Base-by-base conservation (phyloP, 495 filamentous ascomycete species). In the Wilcoxina mikolae region DNA sequence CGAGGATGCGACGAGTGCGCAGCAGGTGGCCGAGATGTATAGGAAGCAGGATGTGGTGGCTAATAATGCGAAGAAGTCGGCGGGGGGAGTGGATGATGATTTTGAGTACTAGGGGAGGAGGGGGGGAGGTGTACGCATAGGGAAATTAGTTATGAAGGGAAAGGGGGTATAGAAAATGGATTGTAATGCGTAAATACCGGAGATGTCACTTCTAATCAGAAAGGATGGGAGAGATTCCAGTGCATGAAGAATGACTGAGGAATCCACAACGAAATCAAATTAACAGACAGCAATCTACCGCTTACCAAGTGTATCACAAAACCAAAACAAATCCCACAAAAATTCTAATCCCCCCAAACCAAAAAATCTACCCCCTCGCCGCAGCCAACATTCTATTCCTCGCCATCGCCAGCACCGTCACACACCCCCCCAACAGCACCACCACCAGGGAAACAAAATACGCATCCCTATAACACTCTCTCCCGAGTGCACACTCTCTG, bases 91-190 rank as follows among this genome's bases (percentile, higher is more conserved):
- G 51, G 91, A 98, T 75, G 93, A 96, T 76, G 87, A 96, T 71
- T 98, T 95, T 70, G 91, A 98, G 72, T 98, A 98, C 71, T 98
- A 52, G 49, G n/a, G n/a, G n/a, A n/a, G n/a, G n/a, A n/a, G n/a
- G 17, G 33, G 9, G 33, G 33, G n/a, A n/a, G n/a, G n/a, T n/a
- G n/a, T n/a, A n/a, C n/a, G n/a, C n/a, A n/a, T n/a, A n/a, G n/a
- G n/a, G n/a, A n/a, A n/a, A n/a, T n/a, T n/a, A n/a, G n/a, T n/a
- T n/a, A n/a, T n/a, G n/a, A n/a, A n/a, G n/a, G n/a, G n/a, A n/a
- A n/a, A n/a, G n/a, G n/a, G n/a, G n/a, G n/a, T n/a, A n/a, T n/a
- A n/a, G n/a, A n/a, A n/a, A n/a, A n/a, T n/a, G n/a, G n/a, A n/a
- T n/a, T n/a, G n/a, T n/a, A n/a, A n/a, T n/a, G n/a, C n/a, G n/a